Evolutionary conservation across 1,284 basidiomycete species (phyloP).

Genomic region (Fistulinella cinereoalba): DNA sequence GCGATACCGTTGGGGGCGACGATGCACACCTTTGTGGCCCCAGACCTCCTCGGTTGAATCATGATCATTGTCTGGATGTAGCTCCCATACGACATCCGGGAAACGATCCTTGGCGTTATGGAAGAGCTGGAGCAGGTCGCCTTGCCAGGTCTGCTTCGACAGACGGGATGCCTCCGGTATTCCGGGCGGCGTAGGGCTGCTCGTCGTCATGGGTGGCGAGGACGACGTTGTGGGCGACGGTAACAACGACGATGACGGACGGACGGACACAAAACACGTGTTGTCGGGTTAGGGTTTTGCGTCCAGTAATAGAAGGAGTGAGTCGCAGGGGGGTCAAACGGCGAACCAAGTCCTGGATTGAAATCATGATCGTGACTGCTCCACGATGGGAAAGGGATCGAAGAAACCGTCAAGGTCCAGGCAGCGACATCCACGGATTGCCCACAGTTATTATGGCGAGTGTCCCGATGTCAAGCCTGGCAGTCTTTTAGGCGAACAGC

Average conservation of each 20-base stretch:
- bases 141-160: constrained; percentile 71
- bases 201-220: constrained; percentile 32
- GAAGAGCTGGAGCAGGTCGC: constrained; percentile 67
- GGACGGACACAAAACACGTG: constrained; percentile 27
- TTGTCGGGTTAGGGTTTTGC: constrained; percentile 28
- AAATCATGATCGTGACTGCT: background rate
- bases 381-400: constrained; percentile 11
- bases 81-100: constrained; percentile 91
- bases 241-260: constrained; percentile 20
- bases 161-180: constrained; percentile 58
- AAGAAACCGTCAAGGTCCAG: constrained; percentile 7
- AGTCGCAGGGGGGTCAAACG: no score
- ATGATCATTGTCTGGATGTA: constrained; percentile 51
- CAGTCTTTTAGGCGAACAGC: background rate
- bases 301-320: constrained; percentile 3
- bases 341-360: no score
- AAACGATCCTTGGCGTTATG: no score
- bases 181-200: constrained; percentile 44
- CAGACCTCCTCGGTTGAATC: constrained; percentile 63
- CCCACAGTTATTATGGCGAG: background rate
- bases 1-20: background rate
- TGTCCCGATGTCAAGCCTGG: constrained; percentile 6
- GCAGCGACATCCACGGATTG: background rate
- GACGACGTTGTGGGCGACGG: constrained; percentile 24
- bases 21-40: constrained; percentile 81